These are phyloP conservation scores for Trichoderma sp. DNA, from an alignment of 2,329 filamentous ascomycete species.

Conservation along the genomic window DNA sequence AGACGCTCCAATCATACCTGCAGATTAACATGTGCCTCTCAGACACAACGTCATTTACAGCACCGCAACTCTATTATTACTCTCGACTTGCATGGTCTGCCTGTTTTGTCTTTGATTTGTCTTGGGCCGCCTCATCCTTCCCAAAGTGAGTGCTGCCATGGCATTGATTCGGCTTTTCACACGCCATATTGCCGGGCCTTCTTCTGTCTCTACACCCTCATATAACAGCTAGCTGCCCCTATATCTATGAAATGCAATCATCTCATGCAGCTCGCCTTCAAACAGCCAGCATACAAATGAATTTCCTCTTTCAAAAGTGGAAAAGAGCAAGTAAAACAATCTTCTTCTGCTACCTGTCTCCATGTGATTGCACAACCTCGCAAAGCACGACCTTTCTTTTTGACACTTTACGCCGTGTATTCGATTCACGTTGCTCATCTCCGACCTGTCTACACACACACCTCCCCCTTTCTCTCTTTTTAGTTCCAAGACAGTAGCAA, in stretches of 20 bases:
- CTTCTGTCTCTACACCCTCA: slow-evolving; percentile 8
- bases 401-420: slow-evolving; percentile 11
- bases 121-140: not conserved
- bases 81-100: not conserved
- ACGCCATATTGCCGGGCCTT: slow-evolving; percentile 12
- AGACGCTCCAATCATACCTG: not conserved
- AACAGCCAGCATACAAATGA: not conserved
- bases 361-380: slow-evolving; percentile 14
- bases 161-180: slow-evolving; percentile 1
- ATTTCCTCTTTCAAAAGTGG: too few species aligned
- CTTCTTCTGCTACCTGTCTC: not conserved
- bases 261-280: not conserved
- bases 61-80: slow-evolving; percentile 6
- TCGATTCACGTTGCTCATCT: not conserved
- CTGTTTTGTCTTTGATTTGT: not conserved
- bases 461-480: not conserved
- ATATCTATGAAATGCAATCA: slow-evolving; percentile 19
- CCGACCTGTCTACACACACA: not conserved
- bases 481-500: not conserved
- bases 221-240: not conserved
- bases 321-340: too few species aligned
- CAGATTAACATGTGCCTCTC: slow-evolving; percentile 2
- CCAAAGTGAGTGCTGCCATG: not conserved
- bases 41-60: slow-evolving; percentile 13
- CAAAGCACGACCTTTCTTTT: slow-evolving; percentile 10